Evolutionary conservation across 2,329 filamentous ascomycete genomes (phyloP), one percentile per base, ranked within the genome.

Genomic region (Epichloe bromicola): DNA sequence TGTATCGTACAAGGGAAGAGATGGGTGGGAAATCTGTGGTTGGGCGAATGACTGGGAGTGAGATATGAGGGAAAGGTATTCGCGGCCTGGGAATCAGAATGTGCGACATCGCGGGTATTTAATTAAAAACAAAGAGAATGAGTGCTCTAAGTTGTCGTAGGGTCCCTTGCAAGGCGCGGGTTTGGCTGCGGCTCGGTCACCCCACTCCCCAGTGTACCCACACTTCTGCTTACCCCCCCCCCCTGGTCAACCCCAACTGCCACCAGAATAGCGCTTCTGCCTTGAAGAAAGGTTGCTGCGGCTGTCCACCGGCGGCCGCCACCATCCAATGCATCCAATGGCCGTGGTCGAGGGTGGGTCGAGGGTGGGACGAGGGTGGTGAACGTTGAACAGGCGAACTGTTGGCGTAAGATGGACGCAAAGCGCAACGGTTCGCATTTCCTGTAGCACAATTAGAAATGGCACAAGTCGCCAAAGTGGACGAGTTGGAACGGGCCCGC

Each of bases 351-450:
- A 12, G 20, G 26, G 23, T 7, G 11, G 11, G n/a, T 4, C 41
- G 26, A 12, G 23, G 20, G n/a, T n/a, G n/a, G n/a, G n/a, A n/a
- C n/a, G n/a, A n/a, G n/a, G n/a, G n/a, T n/a, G 26, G 26, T 30
- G 3, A 8, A 30, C 3, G 26, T 30, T 10, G 7, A 33, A 19
- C 10, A 38, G 41, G 41, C 33, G 44, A 40, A 50, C 36, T 23
- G 26, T 23, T 33, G 45, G 23, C 51, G 52, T 44, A 39, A 46
- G n/a, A 52, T 46, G 50, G n/a, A 52, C 49, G 50, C 45, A 44
- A 36, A 19, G 39, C 47, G 43, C 12, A 39, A 12, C n/a, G 19
- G 42, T 34, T 36, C 37, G 23, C 41, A 23, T 30, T 30, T 30
- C 46, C 5, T n/a, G 10, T 12, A 5, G 14, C 30, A 23, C 19